Evolutionary conservation across 768 basidiomycete species (phyloP).

Genomic region (Rhodotorula kratochvilovae): DNA sequence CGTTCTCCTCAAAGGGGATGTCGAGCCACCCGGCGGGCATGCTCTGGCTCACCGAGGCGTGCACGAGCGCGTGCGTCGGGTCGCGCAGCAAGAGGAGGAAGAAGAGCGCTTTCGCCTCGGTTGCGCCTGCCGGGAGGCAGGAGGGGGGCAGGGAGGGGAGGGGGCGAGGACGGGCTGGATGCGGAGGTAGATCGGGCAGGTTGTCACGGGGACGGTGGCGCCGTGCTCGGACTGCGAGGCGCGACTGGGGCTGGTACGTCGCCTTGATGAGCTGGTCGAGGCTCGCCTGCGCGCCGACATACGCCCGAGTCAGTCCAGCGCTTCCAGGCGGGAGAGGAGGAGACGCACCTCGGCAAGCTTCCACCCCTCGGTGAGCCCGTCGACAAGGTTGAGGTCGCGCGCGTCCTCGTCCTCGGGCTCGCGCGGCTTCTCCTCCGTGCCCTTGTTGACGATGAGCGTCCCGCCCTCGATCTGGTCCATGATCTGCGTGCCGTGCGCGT

Average conservation of each 20-base stretch:
- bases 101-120: conserved; percentile 54
- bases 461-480: conserved; percentile 94
- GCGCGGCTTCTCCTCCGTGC: conserved; percentile 70
- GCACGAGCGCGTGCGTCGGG: conserved; percentile 69
- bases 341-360: conserved; percentile 70
- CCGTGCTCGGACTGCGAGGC: conserved; percentile 32
- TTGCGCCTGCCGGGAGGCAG: conserved; percentile 44
- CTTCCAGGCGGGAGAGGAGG: not conserved
- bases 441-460: conserved; percentile 79
- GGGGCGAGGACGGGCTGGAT: conserved; percentile 75
- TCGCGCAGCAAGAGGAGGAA: conserved; percentile 71
- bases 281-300: conserved; percentile 59
- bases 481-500: conserved; percentile 54
- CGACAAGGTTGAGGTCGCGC: conserved; percentile 74
- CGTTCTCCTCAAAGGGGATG: conserved; percentile 75
- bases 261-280: conserved; percentile 66
- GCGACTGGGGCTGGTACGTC: conserved; percentile 40
- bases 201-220: conserved; percentile 54
- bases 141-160: conserved; percentile 52
- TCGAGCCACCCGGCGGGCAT: conserved; percentile 81
- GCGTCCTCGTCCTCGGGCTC: conserved; percentile 47
- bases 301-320: not conserved
- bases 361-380: conserved; percentile 75
- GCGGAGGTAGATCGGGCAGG: conserved; percentile 86
- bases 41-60: conserved; percentile 74